Evolutionary conservation across 768 basidiomycete genomes (phyloP), one percentile per base, ranked within the genome.

Genomic region (Dioszegia aurantiaca): DNA sequence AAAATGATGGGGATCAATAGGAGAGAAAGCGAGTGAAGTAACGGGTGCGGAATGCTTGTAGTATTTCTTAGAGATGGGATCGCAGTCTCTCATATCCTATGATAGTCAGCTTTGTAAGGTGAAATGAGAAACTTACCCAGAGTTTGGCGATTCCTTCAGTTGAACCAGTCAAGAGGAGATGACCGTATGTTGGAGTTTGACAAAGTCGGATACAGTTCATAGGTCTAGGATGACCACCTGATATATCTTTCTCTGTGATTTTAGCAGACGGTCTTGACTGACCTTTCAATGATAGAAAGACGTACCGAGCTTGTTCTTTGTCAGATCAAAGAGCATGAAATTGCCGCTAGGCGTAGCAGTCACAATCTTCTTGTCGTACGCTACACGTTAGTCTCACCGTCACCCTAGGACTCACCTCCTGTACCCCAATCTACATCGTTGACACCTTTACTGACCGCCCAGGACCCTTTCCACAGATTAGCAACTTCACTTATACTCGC

Each of bases 401-500:
- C 14, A 47, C 12, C 1, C 31, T 26, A 30, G 31, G 31, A 65
- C 74, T 56, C 49, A 76, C 74, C 47, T 42, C 71, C 73, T 0
- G 64, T 60, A 10, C 73, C 75, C 75, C 75, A 76, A 43, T 73
- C 73, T 4, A 76, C 36, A 55, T 65, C 67, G 43, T 70, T 74
- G 4, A 76, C 69, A 33, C 66, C 65, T 40, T 72, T 69, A 8
- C 69, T 63, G 3, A 64, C 64, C 6, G 64, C 60, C 61, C 71
- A 72, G 30, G 49, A 45, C 1, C 65, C 65, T 43, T 67, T 70
- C 75, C 75, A 76, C 9, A 76, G 58, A 56, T 74, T 72, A 26
- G 65, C 70, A 2, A 72, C 59, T 47, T 76, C 73, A 6, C 55
- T 48, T 3, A 76, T 64, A 2, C 59, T 60, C 4, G 59, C 60